These are phyloP conservation scores for Hanseniaspora nectarophila DNA, from an alignment of 805 yeast genomes.

Conservation along the genomic window DNA sequence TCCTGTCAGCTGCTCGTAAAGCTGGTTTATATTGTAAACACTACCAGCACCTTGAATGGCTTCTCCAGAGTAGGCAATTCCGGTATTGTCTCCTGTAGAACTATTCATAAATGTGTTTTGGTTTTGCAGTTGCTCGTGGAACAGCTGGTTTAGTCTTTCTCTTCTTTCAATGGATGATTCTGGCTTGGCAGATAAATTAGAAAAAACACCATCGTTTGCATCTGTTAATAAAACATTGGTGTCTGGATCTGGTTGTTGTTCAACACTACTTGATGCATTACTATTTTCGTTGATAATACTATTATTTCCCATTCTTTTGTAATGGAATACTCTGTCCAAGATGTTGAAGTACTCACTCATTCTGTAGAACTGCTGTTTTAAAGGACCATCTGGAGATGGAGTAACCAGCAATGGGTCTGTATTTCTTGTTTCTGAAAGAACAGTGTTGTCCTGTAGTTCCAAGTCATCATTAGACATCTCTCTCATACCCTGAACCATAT, in stretches of 20 bases:
- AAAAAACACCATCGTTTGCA: slow-evolving; percentile 77
- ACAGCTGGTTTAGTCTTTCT: slow-evolving; percentile 1
- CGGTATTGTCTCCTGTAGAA: not conserved
- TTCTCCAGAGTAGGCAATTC: not conserved
- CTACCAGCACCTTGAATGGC: not conserved
- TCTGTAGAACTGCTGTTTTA: slow-evolving; percentile 11
- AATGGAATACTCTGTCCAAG: slow-evolving; percentile 29
- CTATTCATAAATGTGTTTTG: not conserved
- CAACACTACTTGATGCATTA: not conserved
- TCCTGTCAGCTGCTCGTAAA: slow-evolving; percentile 6
- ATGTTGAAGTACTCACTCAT: slow-evolving; percentile 32
- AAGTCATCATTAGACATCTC: not conserved
- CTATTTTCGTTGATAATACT: slow-evolving; percentile 18
- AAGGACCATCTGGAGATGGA: not conserved
- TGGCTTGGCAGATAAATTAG: slow-evolving; percentile 85
- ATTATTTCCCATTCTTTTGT: slow-evolving; percentile 17
- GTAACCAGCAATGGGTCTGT: not conserved
- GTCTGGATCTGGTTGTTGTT: slow-evolving; percentile 10
- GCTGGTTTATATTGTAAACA: slow-evolving; percentile 9
- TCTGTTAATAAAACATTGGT: slow-evolving; percentile 23
- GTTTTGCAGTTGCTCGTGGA: slow-evolving; percentile 9
- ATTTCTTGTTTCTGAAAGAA: not conserved
- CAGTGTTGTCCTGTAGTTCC: not conserved
- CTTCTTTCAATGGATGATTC: slow-evolving; percentile 28
- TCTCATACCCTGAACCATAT: not conserved